Evolutionary conservation across 768 basidiomycete species (phyloP), one percentile per base, ranked within the genome.

Genomic region (Pulveroboletus sp.): DNA sequence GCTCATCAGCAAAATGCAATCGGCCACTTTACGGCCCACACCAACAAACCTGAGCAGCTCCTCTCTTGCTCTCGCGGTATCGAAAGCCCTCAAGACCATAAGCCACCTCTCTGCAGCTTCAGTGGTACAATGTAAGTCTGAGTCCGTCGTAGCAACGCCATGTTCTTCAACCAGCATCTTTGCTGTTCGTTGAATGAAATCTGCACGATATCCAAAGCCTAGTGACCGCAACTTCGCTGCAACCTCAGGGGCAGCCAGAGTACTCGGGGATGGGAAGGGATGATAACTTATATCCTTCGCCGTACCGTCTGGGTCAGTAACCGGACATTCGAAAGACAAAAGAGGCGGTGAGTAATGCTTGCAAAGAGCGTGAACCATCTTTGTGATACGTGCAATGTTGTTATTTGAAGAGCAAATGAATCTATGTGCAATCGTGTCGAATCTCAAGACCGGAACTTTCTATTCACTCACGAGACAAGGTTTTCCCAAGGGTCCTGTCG

Each of bases 391-490:
- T 6, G 82, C 71, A 44, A 99, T 98, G 59, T 98, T 93, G 67
- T 98, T 98, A 62, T 97, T 97, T 3, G 92, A 90, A 3, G 93
- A 96, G 64, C 95, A 98, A 56, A 99, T 96, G 72, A 98, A 99
- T 8, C 94, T 95, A 47, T 15, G 21, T 30, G 54, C 28, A 27
- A 40, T 52, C 47, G 45, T 32, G 47, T 66, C 33, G 51, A 53
- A 18, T 18, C 15, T 26, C 44, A 36, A 47, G 46, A 51, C 30
- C 1, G 43, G 43, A 39, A 11, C 37, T 40, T 36, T 43, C 31
- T 52, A 32, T 46, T 39, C 39, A 81, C 89, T 60, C 68, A 96
- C 93, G 91, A 93, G 39, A 97, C 71, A 27, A 98, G 78, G 60
- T 89, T 94, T 70, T 98, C 95, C 86, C 92, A 98, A 57, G 92